These are phyloP conservation scores for Hygrophila difformis DNA, from an alignment of 257 asterid genomes.

Conservation along the genomic window DNA sequence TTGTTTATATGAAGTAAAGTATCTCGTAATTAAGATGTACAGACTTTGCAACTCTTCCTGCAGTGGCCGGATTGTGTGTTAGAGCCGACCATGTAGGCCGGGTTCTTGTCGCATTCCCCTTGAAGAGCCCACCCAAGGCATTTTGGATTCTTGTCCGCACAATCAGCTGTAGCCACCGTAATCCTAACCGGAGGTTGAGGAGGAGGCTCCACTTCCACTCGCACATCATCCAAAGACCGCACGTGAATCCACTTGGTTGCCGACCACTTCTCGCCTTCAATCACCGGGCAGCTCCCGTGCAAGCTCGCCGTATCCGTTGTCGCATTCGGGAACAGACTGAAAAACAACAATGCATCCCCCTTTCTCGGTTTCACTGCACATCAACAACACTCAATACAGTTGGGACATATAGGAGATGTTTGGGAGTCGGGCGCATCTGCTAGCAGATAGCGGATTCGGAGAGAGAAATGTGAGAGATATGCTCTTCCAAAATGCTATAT, in stretches of 20 bases:
- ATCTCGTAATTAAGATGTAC: no score
- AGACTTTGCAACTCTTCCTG: constrained; percentile 82
- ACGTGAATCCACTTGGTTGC: constrained; percentile 99
- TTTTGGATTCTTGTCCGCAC: constrained; percentile 42
- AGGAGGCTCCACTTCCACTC: no score
- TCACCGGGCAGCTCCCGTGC: constrained; percentile 93
- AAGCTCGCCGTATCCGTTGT: constrained; percentile 69
- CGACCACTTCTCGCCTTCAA: constrained; percentile 96
- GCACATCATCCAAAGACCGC: constrained; percentile 59
- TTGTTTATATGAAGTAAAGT: no score
- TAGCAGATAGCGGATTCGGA: no score
- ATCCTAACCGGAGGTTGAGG: no score
- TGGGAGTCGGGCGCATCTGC: no score
- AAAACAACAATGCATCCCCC: constrained; percentile 96
- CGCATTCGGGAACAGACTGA: constrained; percentile 67
- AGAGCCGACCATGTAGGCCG: constrained; percentile 86
- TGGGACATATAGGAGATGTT: no score
- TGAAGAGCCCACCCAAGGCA: constrained; percentile 89
- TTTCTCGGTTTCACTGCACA: constrained; percentile 89
- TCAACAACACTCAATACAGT: no score
- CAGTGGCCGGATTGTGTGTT: constrained; percentile 73
- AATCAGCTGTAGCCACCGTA: no score
- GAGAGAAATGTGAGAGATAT: no score
- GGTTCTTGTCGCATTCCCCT: constrained; percentile 92
- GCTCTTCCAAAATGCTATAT: no score